Evolutionary conservation across 2,329 filamentous ascomycete genomes (phyloP).

Genomic region (Paramyrothecium roridum): DNA sequence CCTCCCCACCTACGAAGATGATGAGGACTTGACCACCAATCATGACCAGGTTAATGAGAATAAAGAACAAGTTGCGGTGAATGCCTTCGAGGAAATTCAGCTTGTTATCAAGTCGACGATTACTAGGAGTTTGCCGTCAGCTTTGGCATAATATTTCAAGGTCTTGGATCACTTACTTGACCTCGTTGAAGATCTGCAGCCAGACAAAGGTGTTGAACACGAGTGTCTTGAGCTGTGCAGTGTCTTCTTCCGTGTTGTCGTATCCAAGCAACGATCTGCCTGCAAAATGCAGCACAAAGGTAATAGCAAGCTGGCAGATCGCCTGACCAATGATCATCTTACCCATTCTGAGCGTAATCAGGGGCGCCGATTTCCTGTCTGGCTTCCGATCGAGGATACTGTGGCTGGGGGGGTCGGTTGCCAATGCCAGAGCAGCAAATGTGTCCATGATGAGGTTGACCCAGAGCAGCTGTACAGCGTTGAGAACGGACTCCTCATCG

Average conservation of each 20-base stretch:
- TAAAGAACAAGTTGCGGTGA: constrained; percentile 54
- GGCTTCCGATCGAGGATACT: constrained; percentile 50
- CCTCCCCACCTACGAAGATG: constrained; percentile 52
- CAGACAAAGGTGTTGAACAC: constrained; percentile 68
- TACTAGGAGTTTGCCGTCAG: constrained; percentile 20
- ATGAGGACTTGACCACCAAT: constrained; percentile 55
- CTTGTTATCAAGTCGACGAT: constrained; percentile 58
- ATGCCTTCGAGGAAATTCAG: constrained; percentile 60
- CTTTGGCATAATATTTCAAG: background rate
- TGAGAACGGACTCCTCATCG: constrained; percentile 56
- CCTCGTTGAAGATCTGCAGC: constrained; percentile 69
- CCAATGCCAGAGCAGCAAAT: constrained; percentile 62
- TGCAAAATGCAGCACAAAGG: constrained; percentile 52
- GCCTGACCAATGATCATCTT: constrained; percentile 57
- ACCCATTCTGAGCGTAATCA: constrained; percentile 62
- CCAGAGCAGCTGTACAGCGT: constrained; percentile 64
- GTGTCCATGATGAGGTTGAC: constrained; percentile 70
- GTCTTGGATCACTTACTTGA: constrained; percentile 37
- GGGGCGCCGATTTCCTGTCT: constrained; percentile 58
- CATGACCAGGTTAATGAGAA: constrained; percentile 55
- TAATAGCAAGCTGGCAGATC: constrained; percentile 50
- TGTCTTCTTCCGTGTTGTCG: constrained; percentile 18
- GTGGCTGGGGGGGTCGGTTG: constrained; percentile 57
- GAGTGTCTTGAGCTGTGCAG: constrained; percentile 47
- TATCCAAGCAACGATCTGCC: constrained; percentile 50